These are phyloP conservation scores for Bipolaris oryzae DNA, from an alignment of 2,329 filamentous ascomycete genomes.

Conservation along the genomic window DNA sequence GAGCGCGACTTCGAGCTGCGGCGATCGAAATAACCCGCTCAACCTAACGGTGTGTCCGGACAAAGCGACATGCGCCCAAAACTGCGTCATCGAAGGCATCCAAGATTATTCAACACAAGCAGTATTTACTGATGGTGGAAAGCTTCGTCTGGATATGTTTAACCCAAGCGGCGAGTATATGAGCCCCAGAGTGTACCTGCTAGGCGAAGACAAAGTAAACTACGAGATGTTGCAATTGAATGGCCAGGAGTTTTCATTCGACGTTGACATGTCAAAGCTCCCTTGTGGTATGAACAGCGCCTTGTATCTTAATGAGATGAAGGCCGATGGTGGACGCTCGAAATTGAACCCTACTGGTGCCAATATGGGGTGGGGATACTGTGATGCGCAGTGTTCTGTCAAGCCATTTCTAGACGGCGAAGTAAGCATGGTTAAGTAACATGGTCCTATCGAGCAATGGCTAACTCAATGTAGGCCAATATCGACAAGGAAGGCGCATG, in stretches of 20 bases:
- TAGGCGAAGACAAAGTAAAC: constrained; percentile 62
- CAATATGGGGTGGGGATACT: constrained; percentile 66
- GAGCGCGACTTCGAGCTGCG: constrained; percentile 33
- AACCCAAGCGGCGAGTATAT: constrained; percentile 46
- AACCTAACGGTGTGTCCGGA: constrained; percentile 57
- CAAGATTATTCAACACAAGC: constrained; percentile 61
- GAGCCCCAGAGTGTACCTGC: constrained; percentile 66
- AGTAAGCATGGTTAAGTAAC: constrained; percentile 27
- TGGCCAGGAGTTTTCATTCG: constrained; percentile 73
- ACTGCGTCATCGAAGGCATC: constrained; percentile 64
- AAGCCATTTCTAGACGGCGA: constrained; percentile 48
- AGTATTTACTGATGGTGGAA: constrained; percentile 57
- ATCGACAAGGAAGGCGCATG: constrained; percentile 54
- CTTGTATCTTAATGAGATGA: constrained; percentile 50
- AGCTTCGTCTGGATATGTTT: constrained; percentile 55
- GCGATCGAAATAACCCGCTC: constrained; percentile 35
- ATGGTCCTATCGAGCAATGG: constrained; percentile 17
- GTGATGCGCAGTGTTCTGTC: constrained; percentile 53
- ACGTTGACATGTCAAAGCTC: constrained; percentile 64
- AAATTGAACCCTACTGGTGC: constrained; percentile 58
- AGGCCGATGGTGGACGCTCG: constrained; percentile 44
- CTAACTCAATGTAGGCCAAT: constrained; percentile 51
- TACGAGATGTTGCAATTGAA: constrained; percentile 71
- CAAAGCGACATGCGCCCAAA: constrained; percentile 57
- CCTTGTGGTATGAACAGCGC: constrained; percentile 52